Evolutionary conservation across 768 basidiomycete genomes (phyloP).

Genomic region (Harrya chromipes): DNA sequence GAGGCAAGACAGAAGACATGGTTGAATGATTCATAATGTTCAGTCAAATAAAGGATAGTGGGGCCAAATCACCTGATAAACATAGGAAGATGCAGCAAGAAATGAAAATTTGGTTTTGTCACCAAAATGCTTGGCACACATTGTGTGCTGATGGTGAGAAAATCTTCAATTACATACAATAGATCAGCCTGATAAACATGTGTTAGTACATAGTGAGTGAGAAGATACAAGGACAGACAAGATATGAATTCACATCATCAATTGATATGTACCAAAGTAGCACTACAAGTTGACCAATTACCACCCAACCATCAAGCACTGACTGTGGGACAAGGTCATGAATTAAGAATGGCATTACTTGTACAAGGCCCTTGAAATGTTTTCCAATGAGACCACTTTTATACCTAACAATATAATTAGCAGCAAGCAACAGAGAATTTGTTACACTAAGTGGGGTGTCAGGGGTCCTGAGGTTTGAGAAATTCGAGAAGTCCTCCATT

Average conservation of each 20-base stretch:
- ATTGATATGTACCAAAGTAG: constrained; percentile 44
- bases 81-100: constrained; percentile 27
- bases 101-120: constrained; percentile 31
- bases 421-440: no score
- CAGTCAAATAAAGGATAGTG: constrained; percentile 27
- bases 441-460: no score
- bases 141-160: constrained; percentile 18
- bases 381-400: constrained; percentile 31
- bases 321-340: constrained; percentile 28
- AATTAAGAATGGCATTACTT: constrained; percentile 29
- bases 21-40: constrained; percentile 29
- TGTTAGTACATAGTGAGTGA: not conserved
- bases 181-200: constrained; percentile 5
- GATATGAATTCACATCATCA: constrained; percentile 33
- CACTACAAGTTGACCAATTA: constrained; percentile 33
- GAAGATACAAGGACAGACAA: constrained; percentile 14
- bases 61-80: constrained; percentile 30
- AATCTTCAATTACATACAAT: constrained; percentile 21
- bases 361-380: constrained; percentile 31
- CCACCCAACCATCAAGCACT: constrained; percentile 29
- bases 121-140: constrained; percentile 27
- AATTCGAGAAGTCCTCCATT: no score
- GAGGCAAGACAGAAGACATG: constrained; percentile 23
- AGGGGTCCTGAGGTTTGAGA: no score
- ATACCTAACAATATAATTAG: constrained; percentile 33